phyloP scores from a whole-genome alignment of 441 rosid genomes.

The Erodium texanum region DNA sequence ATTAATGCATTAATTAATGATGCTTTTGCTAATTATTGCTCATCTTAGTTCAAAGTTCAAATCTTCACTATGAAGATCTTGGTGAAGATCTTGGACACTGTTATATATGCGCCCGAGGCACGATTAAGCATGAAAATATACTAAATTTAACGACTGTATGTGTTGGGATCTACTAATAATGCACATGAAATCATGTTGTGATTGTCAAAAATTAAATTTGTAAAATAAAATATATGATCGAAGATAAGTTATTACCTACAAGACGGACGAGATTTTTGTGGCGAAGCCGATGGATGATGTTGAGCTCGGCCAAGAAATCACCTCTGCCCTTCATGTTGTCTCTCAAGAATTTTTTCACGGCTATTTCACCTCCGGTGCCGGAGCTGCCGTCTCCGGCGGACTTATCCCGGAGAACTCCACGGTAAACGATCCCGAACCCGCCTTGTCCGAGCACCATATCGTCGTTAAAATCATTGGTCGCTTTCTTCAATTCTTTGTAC shows the following conservation, averaged over 20 bases:
- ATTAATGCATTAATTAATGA: too few relatives aligned
- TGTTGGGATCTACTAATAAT: too few relatives aligned
- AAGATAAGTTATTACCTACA: constrained; percentile 22
- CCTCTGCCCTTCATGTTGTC: constrained; percentile 35
- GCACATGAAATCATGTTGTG: too few relatives aligned
- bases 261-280: constrained; percentile 45
- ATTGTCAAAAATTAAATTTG: too few relatives aligned
- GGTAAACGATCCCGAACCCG: constrained; percentile 39
- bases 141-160: too few relatives aligned
- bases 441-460: constrained; percentile 43
- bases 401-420: constrained; percentile 23
- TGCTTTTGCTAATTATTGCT: too few relatives aligned
- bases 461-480: constrained; percentile 42
- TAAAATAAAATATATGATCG: too few relatives aligned
- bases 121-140: too few relatives aligned
- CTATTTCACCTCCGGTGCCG: constrained; percentile 29
- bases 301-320: constrained; percentile 45
- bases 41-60: too few relatives aligned
- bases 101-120: too few relatives aligned
- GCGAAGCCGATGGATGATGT: constrained; percentile 49
- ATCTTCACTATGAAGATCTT: background rate
- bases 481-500: constrained; percentile 41
- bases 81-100: too few relatives aligned
- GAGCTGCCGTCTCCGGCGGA: too few relatives aligned
- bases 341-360: constrained; percentile 45